Evolutionary conservation across 164 flowering plant genomes (phyloP), one percentile per base, ranked within the genome.

Genomic region (Protea cynaroides): DNA sequence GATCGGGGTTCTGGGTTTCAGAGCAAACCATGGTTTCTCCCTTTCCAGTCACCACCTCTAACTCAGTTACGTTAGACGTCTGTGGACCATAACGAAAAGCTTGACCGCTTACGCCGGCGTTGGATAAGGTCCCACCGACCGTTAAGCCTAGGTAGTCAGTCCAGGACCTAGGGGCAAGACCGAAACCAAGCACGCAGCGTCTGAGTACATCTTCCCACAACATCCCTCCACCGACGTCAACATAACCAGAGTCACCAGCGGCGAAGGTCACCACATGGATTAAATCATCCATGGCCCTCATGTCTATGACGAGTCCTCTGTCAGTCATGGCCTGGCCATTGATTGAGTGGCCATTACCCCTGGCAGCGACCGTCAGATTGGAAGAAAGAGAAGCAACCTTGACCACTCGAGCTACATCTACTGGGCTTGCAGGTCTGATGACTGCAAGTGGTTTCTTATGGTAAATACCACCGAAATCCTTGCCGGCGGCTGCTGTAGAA

Each of bases 101-200:
- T 77, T 93, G 97, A 5, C 98, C 98, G 53, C 98, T 86, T 0
- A 93, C 81, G 12, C 98, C 98, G 59, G 92, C 98, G 78, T 87
- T 87, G 0, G 94, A 88, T 22, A 93, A 57, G 13, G 97, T 93
- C 19, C 98, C 98, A 12, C 98, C 98, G 14, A 93, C 97, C 18
- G 94, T 90, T 36, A 93, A 49, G 14, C 86, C 82, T 0, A 93
- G 80, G 51, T 90, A 93, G 63, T 93, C 97, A 24, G 97, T 90
- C 97, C 96, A 93, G 24, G 94, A 88, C 70, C 90, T 62, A 0
- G 98, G 98, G 1, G 98, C 84, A 24, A 86, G 63, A 0, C 93
- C 86, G 43, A 17, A 65, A 7, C 46, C 69, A n/a, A 54, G 43
- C n/a, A 85, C 81, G 70, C 96, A 86, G 12, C 70, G 65, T 58